phyloP scores from a whole-genome alignment of 2,329 filamentous ascomycete genomes.

The Lojkania enalia region DNA sequence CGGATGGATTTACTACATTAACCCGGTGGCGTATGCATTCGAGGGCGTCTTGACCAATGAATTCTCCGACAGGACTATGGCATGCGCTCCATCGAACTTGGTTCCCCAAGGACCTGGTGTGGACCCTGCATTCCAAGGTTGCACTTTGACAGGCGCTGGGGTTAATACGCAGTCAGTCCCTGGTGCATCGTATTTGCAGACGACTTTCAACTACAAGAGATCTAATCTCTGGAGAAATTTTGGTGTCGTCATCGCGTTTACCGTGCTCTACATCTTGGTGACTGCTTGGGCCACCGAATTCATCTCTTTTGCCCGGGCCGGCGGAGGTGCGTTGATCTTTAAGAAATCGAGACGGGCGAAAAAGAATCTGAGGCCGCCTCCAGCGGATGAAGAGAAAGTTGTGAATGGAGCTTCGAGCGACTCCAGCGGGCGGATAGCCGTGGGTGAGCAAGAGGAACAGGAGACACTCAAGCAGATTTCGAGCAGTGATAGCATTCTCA shows the following conservation, averaged over 20 bases:
- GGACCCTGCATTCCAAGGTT: slow-evolving; percentile 63
- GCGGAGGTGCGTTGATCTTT: slow-evolving; percentile 71
- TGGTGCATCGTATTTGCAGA: slow-evolving; percentile 59
- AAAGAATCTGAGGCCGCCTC: slow-evolving; percentile 53
- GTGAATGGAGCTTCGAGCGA: slow-evolving; percentile 28
- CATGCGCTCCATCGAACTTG: slow-evolving; percentile 62
- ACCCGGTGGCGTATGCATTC: slow-evolving; percentile 62
- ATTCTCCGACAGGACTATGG: slow-evolving; percentile 59
- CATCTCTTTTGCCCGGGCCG: slow-evolving; percentile 63
- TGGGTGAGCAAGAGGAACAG: slow-evolving; percentile 30
- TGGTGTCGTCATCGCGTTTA: slow-evolving; percentile 75
- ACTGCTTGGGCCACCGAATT: slow-evolving; percentile 72
- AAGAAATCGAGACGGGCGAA: slow-evolving; percentile 68
- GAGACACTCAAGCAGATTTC: slow-evolving; percentile 41
- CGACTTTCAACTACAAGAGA: slow-evolving; percentile 61
- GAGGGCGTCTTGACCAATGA: slow-evolving; percentile 71
- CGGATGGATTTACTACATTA: slow-evolving; percentile 53
- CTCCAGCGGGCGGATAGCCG: slow-evolving; percentile 24
- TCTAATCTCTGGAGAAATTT: slow-evolving; percentile 72
- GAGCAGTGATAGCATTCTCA: slow-evolving; percentile 44
- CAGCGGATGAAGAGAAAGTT: slow-evolving; percentile 63
- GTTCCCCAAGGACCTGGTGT: slow-evolving; percentile 62
- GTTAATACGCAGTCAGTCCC: slow-evolving; percentile 56
- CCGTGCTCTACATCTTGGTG: slow-evolving; percentile 71
- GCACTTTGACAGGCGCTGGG: slow-evolving; percentile 61